Conservation (phyloP, 78 protist genomes). For the Trichosphaerium sp. region DNA sequence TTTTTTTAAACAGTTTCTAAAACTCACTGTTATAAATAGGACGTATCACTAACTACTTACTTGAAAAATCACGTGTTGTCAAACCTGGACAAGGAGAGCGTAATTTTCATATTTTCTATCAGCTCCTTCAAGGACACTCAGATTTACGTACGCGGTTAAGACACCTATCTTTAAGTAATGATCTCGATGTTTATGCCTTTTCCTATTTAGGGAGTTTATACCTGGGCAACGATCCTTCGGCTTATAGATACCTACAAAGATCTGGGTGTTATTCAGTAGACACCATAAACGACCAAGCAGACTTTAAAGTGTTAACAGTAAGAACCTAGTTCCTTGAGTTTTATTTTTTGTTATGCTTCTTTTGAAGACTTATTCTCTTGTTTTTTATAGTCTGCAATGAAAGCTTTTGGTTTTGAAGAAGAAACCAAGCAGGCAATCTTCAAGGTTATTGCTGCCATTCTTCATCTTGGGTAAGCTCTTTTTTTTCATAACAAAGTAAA, state of each 20-base stretch:
- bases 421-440: slow-evolving; percentile 24
- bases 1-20: neutral
- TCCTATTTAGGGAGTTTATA: too few relatives aligned
- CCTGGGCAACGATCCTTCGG: too few relatives aligned
- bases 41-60: slow-evolving; percentile 36
- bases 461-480: slow-evolving; percentile 62
- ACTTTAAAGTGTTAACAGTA: slow-evolving; percentile 17
- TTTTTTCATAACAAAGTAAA: slow-evolving; percentile 15
- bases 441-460: slow-evolving; percentile 49
- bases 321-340: too few relatives aligned
- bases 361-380: neutral
- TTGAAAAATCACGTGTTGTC: slow-evolving; percentile 62
- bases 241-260: too few relatives aligned
- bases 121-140: too few relatives aligned
- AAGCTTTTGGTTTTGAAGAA: slow-evolving; percentile 34
- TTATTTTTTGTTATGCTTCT: too few relatives aligned
- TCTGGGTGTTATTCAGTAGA: too few relatives aligned
- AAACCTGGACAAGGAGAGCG: slow-evolving; percentile 72
- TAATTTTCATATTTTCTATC: slow-evolving; percentile 82
- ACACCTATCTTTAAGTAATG: too few relatives aligned
- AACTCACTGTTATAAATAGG: slow-evolving; percentile 58
- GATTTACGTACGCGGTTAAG: too few relatives aligned
- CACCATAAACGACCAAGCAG: slow-evolving; percentile 58
- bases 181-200: too few relatives aligned
- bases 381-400: slow-evolving; percentile 32